These are phyloP conservation scores for Hericium alpestre DNA, from an alignment of 768 basidiomycete species.

Conservation along the genomic window DNA sequence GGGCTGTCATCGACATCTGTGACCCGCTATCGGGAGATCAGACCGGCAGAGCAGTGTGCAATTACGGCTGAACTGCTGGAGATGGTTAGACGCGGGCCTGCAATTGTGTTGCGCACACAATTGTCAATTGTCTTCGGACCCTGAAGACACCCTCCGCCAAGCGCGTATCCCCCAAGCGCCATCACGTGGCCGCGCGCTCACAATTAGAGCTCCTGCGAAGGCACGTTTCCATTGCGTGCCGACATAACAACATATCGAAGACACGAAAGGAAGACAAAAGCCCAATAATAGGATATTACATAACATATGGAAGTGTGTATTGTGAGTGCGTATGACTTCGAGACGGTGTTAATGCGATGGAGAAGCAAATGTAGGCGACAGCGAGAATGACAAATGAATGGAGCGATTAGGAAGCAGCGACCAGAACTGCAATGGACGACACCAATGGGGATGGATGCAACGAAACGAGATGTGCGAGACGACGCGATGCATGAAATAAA, in stretches of 20 bases:
- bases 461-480: background rate
- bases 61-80: background rate
- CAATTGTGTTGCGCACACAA: background rate
- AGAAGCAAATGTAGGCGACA: no score
- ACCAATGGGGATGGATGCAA: no score
- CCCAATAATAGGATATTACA: background rate
- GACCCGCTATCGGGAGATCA: background rate
- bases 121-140: background rate
- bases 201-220: background rate
- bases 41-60: background rate
- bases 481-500: background rate
- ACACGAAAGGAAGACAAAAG: background rate
- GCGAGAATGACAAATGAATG: no score
- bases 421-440: background rate
- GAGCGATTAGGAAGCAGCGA: background rate
- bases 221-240: background rate
- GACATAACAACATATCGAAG: background rate
- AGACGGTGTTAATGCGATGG: no score
- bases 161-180: background rate
- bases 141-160: background rate
- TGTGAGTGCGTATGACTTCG: background rate
- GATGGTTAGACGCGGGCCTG: background rate
- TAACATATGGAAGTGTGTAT: background rate
- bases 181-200: background rate
- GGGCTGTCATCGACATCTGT: background rate